Base-by-base conservation (phyloP, 192 early-diverging fungal species). In the Linnemannia hyalina region DNA sequence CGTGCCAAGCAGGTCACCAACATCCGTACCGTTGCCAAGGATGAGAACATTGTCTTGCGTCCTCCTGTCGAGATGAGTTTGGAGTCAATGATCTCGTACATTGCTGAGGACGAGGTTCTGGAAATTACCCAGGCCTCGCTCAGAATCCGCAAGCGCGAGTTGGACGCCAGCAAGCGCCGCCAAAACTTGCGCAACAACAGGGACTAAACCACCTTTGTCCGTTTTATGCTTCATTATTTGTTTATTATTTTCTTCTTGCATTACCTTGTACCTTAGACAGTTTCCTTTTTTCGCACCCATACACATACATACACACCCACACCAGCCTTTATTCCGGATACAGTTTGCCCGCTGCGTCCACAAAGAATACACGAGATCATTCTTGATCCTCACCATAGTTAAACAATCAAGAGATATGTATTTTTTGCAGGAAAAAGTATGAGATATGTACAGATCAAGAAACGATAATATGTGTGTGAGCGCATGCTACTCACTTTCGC, bases 1-100 rank as follows among this genome's bases (percentile, higher is more conserved):
- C 95, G 95, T 83, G 92, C 93, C 42, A 97, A 97, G 90, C 94
- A 94, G 82, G 88, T 95, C 42, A 95, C 95, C 29, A 97, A 97
- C 89, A 92, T 96, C 76, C 93, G 96, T 5, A 93, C 93, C 6
- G 93, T 93, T 11, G 92, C 92, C 70, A 97, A 97, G 87, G 96
- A 97, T 63, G 95, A 97, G 0, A 87, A 93, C 52, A 92, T 96
- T 57, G 88, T 93, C 44, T 87, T 97, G 57, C 90, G 90, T 23
- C 96, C 96, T 3, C 92, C 93, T 10, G 92, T 92, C 54, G 85
- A 90, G 46, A 90, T 94, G 89, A 87, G 92, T 29, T 83, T 97
- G 52, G 96, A 97, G 88, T 92, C 92, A 74, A 89, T 94, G 89
- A 95, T 97, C 77, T 91, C 93, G n/a, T 97, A 96, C 75, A 90